Base-by-base conservation (phyloP, 1,139 yeast species). In the Scheffersomyces quercinus region DNA sequence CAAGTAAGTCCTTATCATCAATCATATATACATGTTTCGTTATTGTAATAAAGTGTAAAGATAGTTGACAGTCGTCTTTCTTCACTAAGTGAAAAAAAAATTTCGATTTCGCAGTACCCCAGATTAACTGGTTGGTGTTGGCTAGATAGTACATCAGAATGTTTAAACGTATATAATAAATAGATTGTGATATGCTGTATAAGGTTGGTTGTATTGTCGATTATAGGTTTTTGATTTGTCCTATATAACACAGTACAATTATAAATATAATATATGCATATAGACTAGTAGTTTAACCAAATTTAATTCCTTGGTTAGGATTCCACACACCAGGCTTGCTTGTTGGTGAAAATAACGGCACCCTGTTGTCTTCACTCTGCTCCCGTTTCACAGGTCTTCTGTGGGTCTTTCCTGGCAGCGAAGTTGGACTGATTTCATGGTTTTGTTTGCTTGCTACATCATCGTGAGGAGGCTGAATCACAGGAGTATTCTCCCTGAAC, bases 251-350 rank as follows among this genome's bases (percentile, higher is more conserved):
- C 8, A 20, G 26, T 5, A 20, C 3, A 20, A 20, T 5, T 20
- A 20, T 5, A 20, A 20, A 20, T 6, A 2, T 20, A 20, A 2
- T 13, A 16, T 16, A 16, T 5, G 6, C 11, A 14, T 5, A 8
- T 4, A 30, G 9, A 31, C 34, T 29, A 36, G 26, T 16, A 15
- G 31, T 29, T 38, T 31, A 52, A 20, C 60, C 62, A 53, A 69
- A 70, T 37, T 56, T 59, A 36, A 70, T 68, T 3, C 62, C 73
- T 31, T 53, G 52, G 3, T 58, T 62, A 9, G 73, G 72, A 36
- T 61, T 55, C 75, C 75, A 70, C 1, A 56, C 43, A 5, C 62
- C 62, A 36, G 53, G 41, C 35, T 47, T 46, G 14, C 32, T 38
- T 28, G 50, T 31, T 4, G 35, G 54, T 4, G 51, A 46, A 3